Base-by-base conservation (phyloP, 768 basidiomycete genomes). In the Suillus discolor region DNA sequence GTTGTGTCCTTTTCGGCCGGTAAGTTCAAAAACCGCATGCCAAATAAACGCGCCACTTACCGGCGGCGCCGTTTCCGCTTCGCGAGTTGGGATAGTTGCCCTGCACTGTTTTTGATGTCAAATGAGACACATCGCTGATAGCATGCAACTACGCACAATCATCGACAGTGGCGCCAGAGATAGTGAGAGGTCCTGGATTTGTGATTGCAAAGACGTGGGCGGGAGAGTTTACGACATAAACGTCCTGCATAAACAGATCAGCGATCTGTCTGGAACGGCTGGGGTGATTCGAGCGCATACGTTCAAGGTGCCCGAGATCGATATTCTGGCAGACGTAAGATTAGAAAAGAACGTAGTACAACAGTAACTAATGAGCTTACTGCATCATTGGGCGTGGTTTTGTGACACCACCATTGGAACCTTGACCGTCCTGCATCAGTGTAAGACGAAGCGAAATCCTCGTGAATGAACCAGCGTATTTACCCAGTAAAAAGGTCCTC, bases 81-180 rank as follows among this genome's bases (percentile, higher is more conserved):
- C 82, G 77, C 0, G 82, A 74, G 69, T 89, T 89, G 0, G 87
- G 79, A 12, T 70, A 67, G 66, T 85, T 81, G 23, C 87, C 87
- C 57, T 79, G 78, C 41, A 85, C 88, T 89, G 65, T 12, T 62
- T 20, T 34, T 31, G 31, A 42, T 0, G 5, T 63, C 36, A n/a
- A 11, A 34, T 49, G 7, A 31, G 65, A n/a, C 3, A 23, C 28
- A n/a, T n/a, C 16, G 23, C 9, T 31, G 47, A 6, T 13, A 7
- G 57, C 25, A 55, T 18, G n/a, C 16, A 5, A 36, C 16, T 6
- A 70, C 83, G 68, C 57, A 89, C 88, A 86, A 66, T 90, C 79
- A 66, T 90, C 87, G 63, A 90, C 81, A 20, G 71, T 81, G 31
- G 85, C 71, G 45, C 76, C 72, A 2, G 81, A 79, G 71, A 91